These are phyloP conservation scores for rapeseed (Brassica napus) DNA, from an alignment of 345 rosid species.

Conservation along the genomic window Da-Ae NC_063439.1:28261501-28262000, in stretches of 20 bases:
- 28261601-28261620: constrained; percentile 46
- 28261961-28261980: constrained; percentile 49
- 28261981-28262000: constrained; percentile 32
- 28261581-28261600: constrained; percentile 72
- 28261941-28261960: constrained; percentile 83
- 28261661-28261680: constrained; percentile 60
- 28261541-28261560: constrained; percentile 51
- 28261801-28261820: constrained; percentile 66
- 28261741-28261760: constrained; percentile 31
- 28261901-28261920: constrained; percentile 16
- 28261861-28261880: constrained; percentile 25
- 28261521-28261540: constrained; percentile 38
- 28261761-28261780: constrained; percentile 41
- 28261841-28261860: constrained; percentile 42
- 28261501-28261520: constrained; percentile 2
- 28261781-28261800: constrained; percentile 71
- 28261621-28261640: constrained; percentile 41
- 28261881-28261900: background rate
- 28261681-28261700: constrained; percentile 62
- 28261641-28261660: constrained; percentile 56
- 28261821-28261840: constrained; percentile 59
- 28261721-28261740: constrained; percentile 40
- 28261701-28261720: constrained; percentile 75
- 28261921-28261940: constrained; percentile 47
- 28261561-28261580: constrained; percentile 77